Conservation (phyloP, 805 yeast genomes). For the Nakazawaea wickerhamii region DNA sequence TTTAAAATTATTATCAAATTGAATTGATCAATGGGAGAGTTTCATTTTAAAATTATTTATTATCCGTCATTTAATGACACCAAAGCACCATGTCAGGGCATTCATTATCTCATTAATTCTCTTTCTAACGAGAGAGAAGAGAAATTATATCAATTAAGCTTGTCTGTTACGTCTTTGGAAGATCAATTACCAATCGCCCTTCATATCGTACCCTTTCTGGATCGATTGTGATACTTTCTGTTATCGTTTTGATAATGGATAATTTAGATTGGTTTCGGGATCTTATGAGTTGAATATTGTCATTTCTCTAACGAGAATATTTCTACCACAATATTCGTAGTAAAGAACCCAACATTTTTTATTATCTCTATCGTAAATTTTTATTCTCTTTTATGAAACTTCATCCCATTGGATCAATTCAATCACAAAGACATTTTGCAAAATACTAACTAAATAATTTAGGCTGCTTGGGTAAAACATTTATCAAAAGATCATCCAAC, state of each 20-base stretch:
- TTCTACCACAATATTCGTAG: conserved; percentile 62
- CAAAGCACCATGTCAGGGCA: conserved; percentile 89
- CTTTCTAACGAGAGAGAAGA: conserved; percentile 1
- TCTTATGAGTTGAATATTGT: conserved; percentile 79
- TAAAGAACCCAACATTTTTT: conserved; percentile 71
- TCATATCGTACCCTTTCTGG: conserved; percentile 44
- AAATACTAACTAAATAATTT: conserved; percentile 28
- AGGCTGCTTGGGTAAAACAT: conserved; percentile 99
- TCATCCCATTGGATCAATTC: background rate
- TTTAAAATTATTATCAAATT: background rate
- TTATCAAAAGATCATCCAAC: conserved; percentile 90
- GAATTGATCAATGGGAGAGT: too few species aligned
- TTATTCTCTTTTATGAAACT: background rate
- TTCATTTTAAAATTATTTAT: too few species aligned
- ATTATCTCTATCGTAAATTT: conserved; percentile 10
- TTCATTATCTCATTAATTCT: conserved; percentile 22
- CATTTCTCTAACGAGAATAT: conserved; percentile 22
- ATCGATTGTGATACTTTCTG: conserved; percentile 31
- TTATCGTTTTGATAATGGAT: conserved; percentile 39
- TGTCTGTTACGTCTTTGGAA: conserved; percentile 99
- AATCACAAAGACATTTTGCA: conserved; percentile 8
- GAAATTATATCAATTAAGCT: conserved; percentile 39
- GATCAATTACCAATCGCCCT: conserved; percentile 59
- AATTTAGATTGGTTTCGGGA: conserved; percentile 38
- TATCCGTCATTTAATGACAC: too few species aligned